phyloP scores from a whole-genome alignment of 2,329 filamentous ascomycete genomes.

The Diaporthe longicolla region DNA sequence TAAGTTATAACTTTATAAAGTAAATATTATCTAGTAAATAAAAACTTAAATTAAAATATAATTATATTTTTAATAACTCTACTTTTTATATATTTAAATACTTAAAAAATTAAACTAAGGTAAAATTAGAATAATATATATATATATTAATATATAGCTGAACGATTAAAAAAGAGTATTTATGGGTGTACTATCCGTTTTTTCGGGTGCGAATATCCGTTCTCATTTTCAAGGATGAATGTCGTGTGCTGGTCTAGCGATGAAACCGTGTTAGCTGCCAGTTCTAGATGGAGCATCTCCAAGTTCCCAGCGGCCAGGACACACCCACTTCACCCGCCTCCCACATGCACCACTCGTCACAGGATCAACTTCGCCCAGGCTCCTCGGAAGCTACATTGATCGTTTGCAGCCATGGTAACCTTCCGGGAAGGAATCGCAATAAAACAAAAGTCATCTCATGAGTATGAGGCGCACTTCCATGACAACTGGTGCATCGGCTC shows the following conservation, averaged over 20 bases:
- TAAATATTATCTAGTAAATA: too few species aligned
- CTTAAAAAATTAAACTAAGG: too few species aligned
- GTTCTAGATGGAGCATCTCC: conserved; percentile 2
- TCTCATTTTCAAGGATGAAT: neutral
- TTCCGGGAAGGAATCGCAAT: conserved; percentile 10
- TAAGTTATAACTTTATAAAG: too few species aligned
- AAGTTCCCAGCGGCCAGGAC: neutral
- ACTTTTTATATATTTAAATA: too few species aligned
- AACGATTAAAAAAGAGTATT: too few species aligned
- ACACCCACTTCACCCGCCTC: neutral
- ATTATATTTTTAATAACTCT: too few species aligned
- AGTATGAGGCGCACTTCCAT: neutral
- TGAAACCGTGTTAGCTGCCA: conserved; percentile 21
- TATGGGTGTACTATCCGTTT: too few species aligned
- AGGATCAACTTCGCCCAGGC: neutral
- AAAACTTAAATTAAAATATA: too few species aligned
- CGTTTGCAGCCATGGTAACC: conserved; percentile 9
- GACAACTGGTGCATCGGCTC: conserved; percentile 24
- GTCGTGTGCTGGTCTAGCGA: neutral
- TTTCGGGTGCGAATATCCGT: too few species aligned
- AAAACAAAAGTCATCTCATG: conserved; percentile 21
- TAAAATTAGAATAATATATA: too few species aligned
- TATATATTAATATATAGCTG: too few species aligned
- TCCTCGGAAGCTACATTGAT: neutral
- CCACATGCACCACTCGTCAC: neutral